Conservation (phyloP, 441 rosid genomes). For the Raphanus hybrid region DNA sequence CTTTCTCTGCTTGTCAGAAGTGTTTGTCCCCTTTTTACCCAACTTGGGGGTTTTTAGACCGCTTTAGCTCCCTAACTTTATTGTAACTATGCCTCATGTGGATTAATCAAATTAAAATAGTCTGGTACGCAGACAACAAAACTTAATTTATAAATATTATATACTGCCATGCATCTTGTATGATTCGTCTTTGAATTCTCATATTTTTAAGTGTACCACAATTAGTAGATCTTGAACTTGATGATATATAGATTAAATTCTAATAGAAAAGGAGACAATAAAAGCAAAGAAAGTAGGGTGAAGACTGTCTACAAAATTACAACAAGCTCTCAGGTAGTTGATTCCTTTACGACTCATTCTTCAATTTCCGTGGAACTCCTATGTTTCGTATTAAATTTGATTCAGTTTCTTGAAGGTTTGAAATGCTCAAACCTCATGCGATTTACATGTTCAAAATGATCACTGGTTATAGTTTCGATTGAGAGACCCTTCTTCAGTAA, state of each 20-base stretch:
- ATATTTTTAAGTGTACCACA: constrained; percentile 3
- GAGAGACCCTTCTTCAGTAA: not conserved
- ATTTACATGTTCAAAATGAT: not conserved
- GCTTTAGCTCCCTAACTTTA: constrained; percentile 12
- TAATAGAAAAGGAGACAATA: not conserved
- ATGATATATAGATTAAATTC: not conserved
- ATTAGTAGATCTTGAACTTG: not conserved
- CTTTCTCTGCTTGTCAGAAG: constrained; percentile 30
- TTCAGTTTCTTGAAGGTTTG: constrained; percentile 3
- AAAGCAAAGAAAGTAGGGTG: constrained; percentile 17
- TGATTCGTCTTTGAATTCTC: not conserved
- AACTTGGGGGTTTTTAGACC: constrained; percentile 32
- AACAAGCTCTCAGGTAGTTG: constrained; percentile 29
- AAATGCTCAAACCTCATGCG: constrained; percentile 5
- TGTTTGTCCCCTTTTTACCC: constrained; percentile 26
- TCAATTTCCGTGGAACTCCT: constrained; percentile 5
- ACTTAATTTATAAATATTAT: not conserved
- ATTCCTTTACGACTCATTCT: constrained; percentile 24
- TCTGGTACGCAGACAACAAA: not conserved
- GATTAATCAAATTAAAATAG: constrained; percentile 16
- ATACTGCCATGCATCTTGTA: constrained; percentile 5
- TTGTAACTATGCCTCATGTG: not conserved
- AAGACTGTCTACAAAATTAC: constrained; percentile 20
- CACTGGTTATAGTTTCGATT: not conserved
- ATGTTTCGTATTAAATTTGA: constrained; percentile 8